A percentile compares a stretch with the other conserved stretches of the same genome.
Conservation (phyloP, 2,329 filamentous ascomycete genomes). For the Cladosporium sp. region DNA sequence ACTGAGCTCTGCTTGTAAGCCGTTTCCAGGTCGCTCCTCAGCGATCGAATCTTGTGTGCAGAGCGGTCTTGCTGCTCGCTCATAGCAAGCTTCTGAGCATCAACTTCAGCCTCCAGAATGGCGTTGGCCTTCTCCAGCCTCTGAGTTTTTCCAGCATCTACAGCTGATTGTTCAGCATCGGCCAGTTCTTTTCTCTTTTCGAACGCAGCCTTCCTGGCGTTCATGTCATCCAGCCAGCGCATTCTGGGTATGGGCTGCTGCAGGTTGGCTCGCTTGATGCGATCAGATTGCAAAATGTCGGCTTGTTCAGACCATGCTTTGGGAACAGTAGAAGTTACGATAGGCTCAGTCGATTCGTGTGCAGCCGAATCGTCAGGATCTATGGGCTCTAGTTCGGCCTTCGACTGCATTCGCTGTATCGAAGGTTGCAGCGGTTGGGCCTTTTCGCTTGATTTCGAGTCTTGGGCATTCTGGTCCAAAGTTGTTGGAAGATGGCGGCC, state of each 20-base stretch:
- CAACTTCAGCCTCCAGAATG: conserved; percentile 23
- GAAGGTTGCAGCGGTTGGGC: conserved; percentile 19
- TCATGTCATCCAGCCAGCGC: conserved; percentile 26
- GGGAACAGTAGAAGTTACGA: conserved; percentile 18
- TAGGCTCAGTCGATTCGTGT: conserved; percentile 27
- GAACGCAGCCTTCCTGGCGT: conserved; percentile 17
- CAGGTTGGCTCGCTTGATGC: conserved; percentile 21
- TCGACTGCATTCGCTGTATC: conserved; percentile 27
- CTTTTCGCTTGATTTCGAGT: background rate
- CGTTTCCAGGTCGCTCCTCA: conserved; percentile 23
- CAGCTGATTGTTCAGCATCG: conserved; percentile 11
- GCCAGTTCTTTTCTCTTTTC: conserved; percentile 11
- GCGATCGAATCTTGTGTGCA: conserved; percentile 21
- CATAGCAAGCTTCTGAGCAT: conserved; percentile 26
- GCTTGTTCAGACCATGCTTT: conserved; percentile 24
- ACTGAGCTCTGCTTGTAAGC: conserved; percentile 28
- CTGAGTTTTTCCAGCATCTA: background rate
- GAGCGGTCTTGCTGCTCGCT: conserved; percentile 14
- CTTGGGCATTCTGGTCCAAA: background rate
- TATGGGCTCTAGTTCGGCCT: conserved; percentile 9
- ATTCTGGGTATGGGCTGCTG: conserved; percentile 12
- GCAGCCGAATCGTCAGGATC: conserved; percentile 29
- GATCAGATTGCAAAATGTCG: conserved; percentile 26
- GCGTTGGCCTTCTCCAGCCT: conserved; percentile 23
- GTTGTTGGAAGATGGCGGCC: conserved; percentile 2